Evolutionary conservation across 768 basidiomycete species (phyloP).

Genomic region (Termitomyces sp.): DNA sequence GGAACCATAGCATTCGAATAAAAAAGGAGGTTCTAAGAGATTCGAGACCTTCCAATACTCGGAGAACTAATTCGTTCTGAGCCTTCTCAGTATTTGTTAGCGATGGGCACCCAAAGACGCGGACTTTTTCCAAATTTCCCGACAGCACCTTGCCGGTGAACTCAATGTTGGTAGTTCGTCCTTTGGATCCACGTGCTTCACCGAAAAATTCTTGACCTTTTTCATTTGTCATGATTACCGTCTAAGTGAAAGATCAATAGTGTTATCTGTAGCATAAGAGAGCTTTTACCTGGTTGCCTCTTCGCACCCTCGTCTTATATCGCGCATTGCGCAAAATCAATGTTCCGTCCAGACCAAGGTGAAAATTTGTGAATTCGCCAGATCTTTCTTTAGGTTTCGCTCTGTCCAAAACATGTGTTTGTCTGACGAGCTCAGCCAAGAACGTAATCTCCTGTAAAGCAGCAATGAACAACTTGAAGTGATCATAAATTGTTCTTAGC

Average conservation of each 20-base stretch:
- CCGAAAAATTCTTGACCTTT: conserved; percentile 29
- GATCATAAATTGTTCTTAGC: not conserved
- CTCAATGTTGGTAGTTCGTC: conserved; percentile 33
- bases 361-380: conserved; percentile 31
- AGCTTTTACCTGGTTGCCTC: conserved; percentile 31
- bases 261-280: not conserved
- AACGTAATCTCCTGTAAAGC: conserved; percentile 27
- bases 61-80: conserved; percentile 34
- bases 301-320: conserved; percentile 39
- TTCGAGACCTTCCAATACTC: conserved; percentile 28
- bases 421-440: conserved; percentile 27
- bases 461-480: not conserved
- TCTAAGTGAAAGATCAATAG: not conserved
- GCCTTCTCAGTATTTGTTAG: conserved; percentile 36
- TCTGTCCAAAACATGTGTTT: conserved; percentile 30
- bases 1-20: conserved; percentile 40
- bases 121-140: conserved; percentile 28
- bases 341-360: conserved; percentile 23
- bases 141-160: conserved; percentile 19
- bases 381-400: conserved; percentile 28
- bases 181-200: conserved; percentile 26
- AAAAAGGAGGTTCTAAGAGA: conserved; percentile 28
- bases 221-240: conserved; percentile 32
- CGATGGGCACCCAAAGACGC: conserved; percentile 39
- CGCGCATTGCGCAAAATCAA: conserved; percentile 33